Evolutionary conservation across 805 yeast genomes (phyloP).

Genomic region (Torulaspora delbrueckii): DNA sequence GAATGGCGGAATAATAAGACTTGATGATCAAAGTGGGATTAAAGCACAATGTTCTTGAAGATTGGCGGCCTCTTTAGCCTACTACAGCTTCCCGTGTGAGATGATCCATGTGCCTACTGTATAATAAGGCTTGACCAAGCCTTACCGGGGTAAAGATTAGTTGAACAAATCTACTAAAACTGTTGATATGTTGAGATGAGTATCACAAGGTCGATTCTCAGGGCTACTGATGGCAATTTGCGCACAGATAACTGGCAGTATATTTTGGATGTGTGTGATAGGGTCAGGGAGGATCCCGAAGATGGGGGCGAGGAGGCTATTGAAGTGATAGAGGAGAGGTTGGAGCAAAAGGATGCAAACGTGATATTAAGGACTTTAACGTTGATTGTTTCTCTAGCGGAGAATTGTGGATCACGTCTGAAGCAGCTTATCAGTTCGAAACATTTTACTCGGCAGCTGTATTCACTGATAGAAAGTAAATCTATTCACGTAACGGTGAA

Average conservation of each 20-base stretch:
- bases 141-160: not conserved
- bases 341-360: constrained; percentile 56
- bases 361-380: constrained; percentile 56
- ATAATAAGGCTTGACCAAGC: not conserved
- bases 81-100: not conserved
- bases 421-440: constrained; percentile 58
- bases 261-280: constrained; percentile 62
- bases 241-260: constrained; percentile 65
- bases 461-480: constrained; percentile 48
- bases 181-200: constrained; percentile 1
- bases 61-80: not conserved
- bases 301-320: constrained; percentile 43
- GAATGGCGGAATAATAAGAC: too few species aligned
- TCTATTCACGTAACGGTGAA: constrained; percentile 65
- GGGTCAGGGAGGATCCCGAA: constrained; percentile 57
- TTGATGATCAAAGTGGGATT: too few species aligned
- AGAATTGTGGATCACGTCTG: constrained; percentile 70
- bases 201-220: constrained; percentile 27
- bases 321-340: constrained; percentile 42
- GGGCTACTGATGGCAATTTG: constrained; percentile 61
- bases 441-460: constrained; percentile 45
- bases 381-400: constrained; percentile 56
- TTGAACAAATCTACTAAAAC: not conserved
- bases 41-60: too few species aligned
- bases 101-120: not conserved